Conservation (phyloP, 805 yeast species). For the Candida adriatica region DNA sequence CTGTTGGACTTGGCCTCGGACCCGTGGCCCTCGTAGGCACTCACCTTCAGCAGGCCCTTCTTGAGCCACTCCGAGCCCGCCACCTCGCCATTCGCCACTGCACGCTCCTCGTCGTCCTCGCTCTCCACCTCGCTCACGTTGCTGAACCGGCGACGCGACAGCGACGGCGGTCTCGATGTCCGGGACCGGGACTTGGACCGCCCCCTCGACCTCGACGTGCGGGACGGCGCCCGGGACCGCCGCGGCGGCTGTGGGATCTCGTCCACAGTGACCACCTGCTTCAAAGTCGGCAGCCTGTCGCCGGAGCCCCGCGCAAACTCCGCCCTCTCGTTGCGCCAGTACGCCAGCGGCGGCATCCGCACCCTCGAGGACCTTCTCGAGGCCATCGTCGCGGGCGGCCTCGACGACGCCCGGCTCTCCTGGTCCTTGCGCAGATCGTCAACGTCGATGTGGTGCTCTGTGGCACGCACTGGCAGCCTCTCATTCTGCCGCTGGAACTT, state of each 20-base stretch:
- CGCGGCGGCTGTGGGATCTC: slow-evolving; percentile 9
- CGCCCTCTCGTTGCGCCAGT: slow-evolving; percentile 77
- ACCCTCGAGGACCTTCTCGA: slow-evolving; percentile 61
- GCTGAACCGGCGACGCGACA: slow-evolving; percentile 10
- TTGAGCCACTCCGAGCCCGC: slow-evolving; percentile 49
- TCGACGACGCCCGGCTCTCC: slow-evolving; percentile 12
- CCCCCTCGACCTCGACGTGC: slow-evolving; percentile 11
- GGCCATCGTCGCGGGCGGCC: slow-evolving; percentile 1
- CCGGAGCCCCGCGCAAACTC: slow-evolving; percentile 41
- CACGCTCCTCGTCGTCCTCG: slow-evolving; percentile 18
- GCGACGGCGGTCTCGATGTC: slow-evolving; percentile 9
- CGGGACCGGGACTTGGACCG: slow-evolving; percentile 12
- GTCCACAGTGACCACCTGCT: slow-evolving; percentile 45
- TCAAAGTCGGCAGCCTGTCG: slow-evolving; percentile 48
- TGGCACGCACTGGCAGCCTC: slow-evolving; percentile 1
- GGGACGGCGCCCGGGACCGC: slow-evolving; percentile 10
- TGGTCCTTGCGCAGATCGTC: slow-evolving; percentile 15
- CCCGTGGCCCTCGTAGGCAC: slow-evolving; percentile 47
- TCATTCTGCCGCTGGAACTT: slow-evolving; percentile 7
- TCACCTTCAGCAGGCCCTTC: slow-evolving; percentile 33
- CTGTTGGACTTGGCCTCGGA: slow-evolving; percentile 36
- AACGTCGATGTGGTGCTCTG: slow-evolving; percentile 14
- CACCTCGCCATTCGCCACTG: slow-evolving; percentile 23
- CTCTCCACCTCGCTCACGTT: slow-evolving; percentile 14
- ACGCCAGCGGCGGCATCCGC: slow-evolving; percentile 65